Conservation (phyloP, 192 early-diverging fungal species). For the Funneliformis geosporum region DNA sequence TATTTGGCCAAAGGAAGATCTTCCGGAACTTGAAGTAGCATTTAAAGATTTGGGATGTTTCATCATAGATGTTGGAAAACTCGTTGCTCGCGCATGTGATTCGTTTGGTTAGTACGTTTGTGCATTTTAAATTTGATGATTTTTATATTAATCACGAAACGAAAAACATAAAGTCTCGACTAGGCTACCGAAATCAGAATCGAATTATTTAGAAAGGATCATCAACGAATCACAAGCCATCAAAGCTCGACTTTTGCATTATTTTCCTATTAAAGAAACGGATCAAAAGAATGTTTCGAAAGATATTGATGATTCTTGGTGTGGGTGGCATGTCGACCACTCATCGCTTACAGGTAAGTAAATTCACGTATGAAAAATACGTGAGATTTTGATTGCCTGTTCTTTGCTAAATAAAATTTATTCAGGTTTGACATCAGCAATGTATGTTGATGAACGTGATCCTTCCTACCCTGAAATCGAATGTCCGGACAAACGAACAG, state of each 20-base stretch:
- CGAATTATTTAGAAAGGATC: constrained; percentile 52
- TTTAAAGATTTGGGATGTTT: constrained; percentile 61
- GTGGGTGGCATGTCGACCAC: constrained; percentile 72
- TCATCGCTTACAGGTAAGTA: constrained; percentile 55
- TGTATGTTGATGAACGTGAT: constrained; percentile 55
- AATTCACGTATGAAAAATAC: neutral
- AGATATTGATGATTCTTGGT: constrained; percentile 62
- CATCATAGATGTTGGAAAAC: constrained; percentile 56
- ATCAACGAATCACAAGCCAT: constrained; percentile 53
- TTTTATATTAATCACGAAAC: neutral
- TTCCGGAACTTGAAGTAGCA: constrained; percentile 55
- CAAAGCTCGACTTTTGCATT: constrained; percentile 70
- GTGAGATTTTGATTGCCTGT: neutral
- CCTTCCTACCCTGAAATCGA: constrained; percentile 39
- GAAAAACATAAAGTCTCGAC: neutral
- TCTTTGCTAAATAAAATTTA: neutral
- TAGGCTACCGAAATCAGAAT: constrained; percentile 39
- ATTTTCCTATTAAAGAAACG: constrained; percentile 53
- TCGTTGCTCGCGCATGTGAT: constrained; percentile 61
- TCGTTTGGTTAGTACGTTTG: constrained; percentile 40
- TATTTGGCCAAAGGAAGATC: constrained; percentile 57
- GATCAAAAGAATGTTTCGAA: constrained; percentile 29
- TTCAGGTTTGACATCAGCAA: constrained; percentile 61
- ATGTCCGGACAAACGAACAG: constrained; percentile 48
- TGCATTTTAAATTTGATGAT: neutral